These are phyloP conservation scores for Fusarium citri DNA, from an alignment of 2,329 filamentous ascomycete species.

Conservation along the genomic window DNA sequence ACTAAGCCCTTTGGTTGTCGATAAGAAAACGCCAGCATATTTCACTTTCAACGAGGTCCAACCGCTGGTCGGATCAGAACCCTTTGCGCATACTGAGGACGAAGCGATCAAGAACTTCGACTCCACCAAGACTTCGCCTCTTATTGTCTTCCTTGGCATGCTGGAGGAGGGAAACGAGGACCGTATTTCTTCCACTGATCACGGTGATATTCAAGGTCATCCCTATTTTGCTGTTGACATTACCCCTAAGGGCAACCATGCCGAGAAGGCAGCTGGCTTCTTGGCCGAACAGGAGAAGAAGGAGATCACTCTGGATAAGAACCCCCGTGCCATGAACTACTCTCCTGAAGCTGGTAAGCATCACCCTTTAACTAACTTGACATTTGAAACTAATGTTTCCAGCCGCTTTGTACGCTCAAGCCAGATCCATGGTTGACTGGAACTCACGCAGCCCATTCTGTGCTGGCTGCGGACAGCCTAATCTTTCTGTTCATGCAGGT, in stretches of 20 bases:
- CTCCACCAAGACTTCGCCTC: slow-evolving; percentile 73
- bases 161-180: slow-evolving; percentile 71
- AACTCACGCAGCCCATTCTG: slow-evolving; percentile 94
- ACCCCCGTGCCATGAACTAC: slow-evolving; percentile 72
- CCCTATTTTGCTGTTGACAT: slow-evolving; percentile 94
- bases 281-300: slow-evolving; percentile 58
- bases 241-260: slow-evolving; percentile 74
- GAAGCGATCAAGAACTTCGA: slow-evolving; percentile 80
- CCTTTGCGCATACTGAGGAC: slow-evolving; percentile 78
- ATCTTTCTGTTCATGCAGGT: slow-evolving; percentile 80
- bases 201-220: slow-evolving; percentile 78
- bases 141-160: slow-evolving; percentile 86
- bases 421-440: slow-evolving; percentile 91
- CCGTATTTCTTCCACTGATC: slow-evolving; percentile 51
- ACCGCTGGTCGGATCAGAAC: slow-evolving; percentile 75
- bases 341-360: slow-evolving; percentile 69
- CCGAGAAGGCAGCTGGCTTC: slow-evolving; percentile 68
- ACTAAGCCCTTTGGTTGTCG: slow-evolving; percentile 76
- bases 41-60: slow-evolving; percentile 76
- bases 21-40: slow-evolving; percentile 71
- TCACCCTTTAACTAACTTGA: not conserved
- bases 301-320: slow-evolving; percentile 74
- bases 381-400: slow-evolving; percentile 23
- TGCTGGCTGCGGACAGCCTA: slow-evolving; percentile 85
- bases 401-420: slow-evolving; percentile 93